Conservation (phyloP, 164 flowering plant genomes). For the Cinnamomum micranthum region DNA sequence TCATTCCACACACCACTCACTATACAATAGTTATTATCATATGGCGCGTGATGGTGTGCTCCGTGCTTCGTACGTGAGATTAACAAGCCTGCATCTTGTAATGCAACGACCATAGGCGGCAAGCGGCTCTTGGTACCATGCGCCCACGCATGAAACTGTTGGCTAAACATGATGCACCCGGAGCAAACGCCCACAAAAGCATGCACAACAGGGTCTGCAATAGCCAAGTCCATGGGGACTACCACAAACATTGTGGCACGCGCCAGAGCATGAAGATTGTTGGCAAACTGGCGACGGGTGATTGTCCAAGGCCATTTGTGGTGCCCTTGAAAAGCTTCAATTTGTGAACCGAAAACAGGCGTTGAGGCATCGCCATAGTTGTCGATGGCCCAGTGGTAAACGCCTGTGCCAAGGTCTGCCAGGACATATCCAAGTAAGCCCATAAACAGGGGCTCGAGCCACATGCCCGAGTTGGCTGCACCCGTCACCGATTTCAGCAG, state of each 20-base stretch:
- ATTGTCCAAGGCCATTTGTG: slow-evolving; percentile 82
- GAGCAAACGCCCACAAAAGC: slow-evolving; percentile 54
- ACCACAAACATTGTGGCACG: slow-evolving; percentile 49
- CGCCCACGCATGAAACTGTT: slow-evolving; percentile 96
- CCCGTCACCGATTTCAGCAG: slow-evolving; percentile 38
- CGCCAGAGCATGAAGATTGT: slow-evolving; percentile 66
- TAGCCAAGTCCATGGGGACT: slow-evolving; percentile 44
- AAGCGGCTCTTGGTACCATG: slow-evolving; percentile 49
- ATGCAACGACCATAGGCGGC: slow-evolving; percentile 37
- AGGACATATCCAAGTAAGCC: slow-evolving; percentile 56
- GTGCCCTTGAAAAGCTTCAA: slow-evolving; percentile 84
- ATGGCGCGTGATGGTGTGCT: slow-evolving; percentile 74
- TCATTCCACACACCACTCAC: slow-evolving; percentile 84
- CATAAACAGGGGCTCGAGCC: slow-evolving; percentile 55
- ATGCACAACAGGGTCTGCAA: slow-evolving; percentile 22
- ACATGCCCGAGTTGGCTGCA: slow-evolving; percentile 22
- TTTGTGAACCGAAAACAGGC: slow-evolving; percentile 67
- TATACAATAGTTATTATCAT: slow-evolving; percentile 80
- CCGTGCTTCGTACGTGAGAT: slow-evolving; percentile 63
- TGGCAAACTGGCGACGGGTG: slow-evolving; percentile 73
- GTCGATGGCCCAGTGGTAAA: slow-evolving; percentile 92
- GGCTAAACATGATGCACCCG: slow-evolving; percentile 88
- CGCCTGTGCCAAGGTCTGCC: slow-evolving; percentile 83
- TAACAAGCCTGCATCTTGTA: slow-evolving; percentile 71
- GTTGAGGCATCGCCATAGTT: slow-evolving; percentile 75